Evolutionary conservation across 2,329 filamentous ascomycete species (phyloP).

Genomic region (Cladosporium phlei): DNA sequence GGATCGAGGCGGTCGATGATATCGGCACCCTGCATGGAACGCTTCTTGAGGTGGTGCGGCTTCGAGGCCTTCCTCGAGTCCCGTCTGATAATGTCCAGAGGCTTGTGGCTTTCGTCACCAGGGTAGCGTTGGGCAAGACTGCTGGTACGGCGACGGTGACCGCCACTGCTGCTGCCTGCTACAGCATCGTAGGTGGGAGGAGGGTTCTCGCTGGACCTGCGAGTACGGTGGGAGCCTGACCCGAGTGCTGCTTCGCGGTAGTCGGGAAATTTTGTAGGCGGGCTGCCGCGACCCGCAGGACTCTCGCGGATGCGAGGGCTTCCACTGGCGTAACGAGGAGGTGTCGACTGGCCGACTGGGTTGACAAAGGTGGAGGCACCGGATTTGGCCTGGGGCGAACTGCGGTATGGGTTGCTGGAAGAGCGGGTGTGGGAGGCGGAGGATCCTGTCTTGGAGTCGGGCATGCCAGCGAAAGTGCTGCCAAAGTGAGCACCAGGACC

Average conservation of each 20-base stretch:
- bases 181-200: constrained; percentile 25
- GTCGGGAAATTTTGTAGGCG: constrained; percentile 38
- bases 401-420: constrained; percentile 42
- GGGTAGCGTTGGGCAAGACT: constrained; percentile 58
- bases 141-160: constrained; percentile 40
- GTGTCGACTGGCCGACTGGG: constrained; percentile 1
- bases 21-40: constrained; percentile 64
- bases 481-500: constrained; percentile 58
- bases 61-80: constrained; percentile 64
- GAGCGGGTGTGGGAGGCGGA: constrained; percentile 4
- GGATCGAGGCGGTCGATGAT: constrained; percentile 75
- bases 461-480: constrained; percentile 39
- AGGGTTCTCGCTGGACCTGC: constrained; percentile 16
- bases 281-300: constrained; percentile 3
- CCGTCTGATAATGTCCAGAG: constrained; percentile 61
- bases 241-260: constrained; percentile 38
- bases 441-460: constrained; percentile 30
- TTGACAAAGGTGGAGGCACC: not conserved
- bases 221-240: constrained; percentile 15
- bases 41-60: constrained; percentile 61
- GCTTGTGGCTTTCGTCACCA: constrained; percentile 61
- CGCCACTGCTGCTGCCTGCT: constrained; percentile 20
- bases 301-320: constrained; percentile 10
- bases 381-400: not conserved
- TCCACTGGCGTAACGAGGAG: not conserved